Evolutionary conservation across 371 early-diverging fungal genomes (phyloP).

Genomic region (Mucor saturninus): DNA sequence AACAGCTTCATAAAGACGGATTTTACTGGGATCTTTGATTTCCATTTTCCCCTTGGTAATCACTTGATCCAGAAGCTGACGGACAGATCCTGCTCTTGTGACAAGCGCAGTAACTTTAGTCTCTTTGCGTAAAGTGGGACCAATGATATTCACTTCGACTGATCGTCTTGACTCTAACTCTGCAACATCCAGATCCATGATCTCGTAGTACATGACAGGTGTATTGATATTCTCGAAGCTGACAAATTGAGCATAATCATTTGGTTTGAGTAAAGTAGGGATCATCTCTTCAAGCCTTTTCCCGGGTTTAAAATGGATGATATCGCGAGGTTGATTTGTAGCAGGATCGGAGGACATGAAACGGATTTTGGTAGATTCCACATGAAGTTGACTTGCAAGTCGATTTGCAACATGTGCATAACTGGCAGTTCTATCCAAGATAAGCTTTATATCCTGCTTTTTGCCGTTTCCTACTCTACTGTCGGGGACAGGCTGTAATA

Average conservation of each 20-base stretch:
- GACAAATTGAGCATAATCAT: conserved; percentile 17
- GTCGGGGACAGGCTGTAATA: conserved; percentile 65
- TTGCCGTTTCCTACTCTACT: conserved; percentile 10
- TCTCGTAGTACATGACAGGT: conserved; percentile 72
- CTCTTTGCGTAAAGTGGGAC: conserved; percentile 37
- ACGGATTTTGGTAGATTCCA: conserved; percentile 25
- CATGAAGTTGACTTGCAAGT: conserved; percentile 22
- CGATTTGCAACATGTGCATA: conserved; percentile 16
- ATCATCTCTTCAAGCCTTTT: conserved; percentile 28
- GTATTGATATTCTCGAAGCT: conserved; percentile 20
- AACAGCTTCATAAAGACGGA: conserved; percentile 50
- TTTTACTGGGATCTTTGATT: conserved; percentile 23
- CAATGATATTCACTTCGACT: conserved; percentile 61
- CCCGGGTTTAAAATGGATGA: conserved; percentile 24
- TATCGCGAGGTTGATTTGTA: conserved; percentile 26
- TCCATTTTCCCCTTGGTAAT: conserved; percentile 56
- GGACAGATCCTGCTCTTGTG: conserved; percentile 60
- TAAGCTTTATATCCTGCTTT: conserved; percentile 20
- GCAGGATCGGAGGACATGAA: conserved; percentile 24
- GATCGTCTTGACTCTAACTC: conserved; percentile 80
- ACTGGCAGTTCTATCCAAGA: conserved; percentile 19
- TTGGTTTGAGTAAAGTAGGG: conserved; percentile 12
- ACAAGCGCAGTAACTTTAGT: conserved; percentile 60
- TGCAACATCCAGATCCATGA: conserved; percentile 73
- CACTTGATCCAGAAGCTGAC: conserved; percentile 64